Conservation (phyloP, 2,329 filamentous ascomycete genomes). For the Lasiodiplodia gonubiensis region DNA sequence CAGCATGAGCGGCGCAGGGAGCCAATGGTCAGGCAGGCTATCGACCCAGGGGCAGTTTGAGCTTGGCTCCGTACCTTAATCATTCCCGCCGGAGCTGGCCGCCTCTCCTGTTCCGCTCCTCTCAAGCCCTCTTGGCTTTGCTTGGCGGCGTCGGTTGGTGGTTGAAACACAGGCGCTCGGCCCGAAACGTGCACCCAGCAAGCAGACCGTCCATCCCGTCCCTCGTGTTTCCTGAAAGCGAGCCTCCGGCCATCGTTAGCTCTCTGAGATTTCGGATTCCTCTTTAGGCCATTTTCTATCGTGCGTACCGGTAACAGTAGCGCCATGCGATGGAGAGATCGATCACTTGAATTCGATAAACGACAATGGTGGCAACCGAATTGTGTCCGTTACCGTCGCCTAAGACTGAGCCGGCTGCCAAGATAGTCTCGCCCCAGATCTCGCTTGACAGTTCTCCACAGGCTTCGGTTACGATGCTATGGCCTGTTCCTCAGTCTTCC, state of each 20-base stretch:
- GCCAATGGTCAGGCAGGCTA: slow-evolving; percentile 6
- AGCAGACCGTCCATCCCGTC: not conserved
- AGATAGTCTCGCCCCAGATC: not conserved
- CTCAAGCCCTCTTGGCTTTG: slow-evolving; percentile 12
- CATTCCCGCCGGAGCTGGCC: not conserved
- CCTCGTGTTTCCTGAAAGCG: slow-evolving; percentile 4
- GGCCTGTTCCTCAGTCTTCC: not conserved
- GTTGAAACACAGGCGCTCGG: slow-evolving; percentile 20
- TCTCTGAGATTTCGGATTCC: not conserved
- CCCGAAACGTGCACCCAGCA: not conserved
- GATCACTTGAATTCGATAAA: too few species aligned
- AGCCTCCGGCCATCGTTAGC: not conserved
- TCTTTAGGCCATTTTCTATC: not conserved
- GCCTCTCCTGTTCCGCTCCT: not conserved
- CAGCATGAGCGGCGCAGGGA: slow-evolving; percentile 1
- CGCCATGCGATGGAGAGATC: not conserved
- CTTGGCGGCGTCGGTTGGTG: slow-evolving; percentile 11
- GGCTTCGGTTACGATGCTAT: not conserved
- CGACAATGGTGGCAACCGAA: not conserved
- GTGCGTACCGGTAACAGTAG: not conserved
- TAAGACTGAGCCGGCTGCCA: not conserved
- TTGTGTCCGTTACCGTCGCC: not conserved
- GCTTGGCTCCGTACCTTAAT: slow-evolving; percentile 18
- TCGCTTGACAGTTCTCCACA: slow-evolving; percentile 10
- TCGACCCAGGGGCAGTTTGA: not conserved